Evolutionary conservation across 2,329 filamentous ascomycete genomes (phyloP), one percentile per base, ranked within the genome.

Genomic region (Pseudofabraea citricarpa): DNA sequence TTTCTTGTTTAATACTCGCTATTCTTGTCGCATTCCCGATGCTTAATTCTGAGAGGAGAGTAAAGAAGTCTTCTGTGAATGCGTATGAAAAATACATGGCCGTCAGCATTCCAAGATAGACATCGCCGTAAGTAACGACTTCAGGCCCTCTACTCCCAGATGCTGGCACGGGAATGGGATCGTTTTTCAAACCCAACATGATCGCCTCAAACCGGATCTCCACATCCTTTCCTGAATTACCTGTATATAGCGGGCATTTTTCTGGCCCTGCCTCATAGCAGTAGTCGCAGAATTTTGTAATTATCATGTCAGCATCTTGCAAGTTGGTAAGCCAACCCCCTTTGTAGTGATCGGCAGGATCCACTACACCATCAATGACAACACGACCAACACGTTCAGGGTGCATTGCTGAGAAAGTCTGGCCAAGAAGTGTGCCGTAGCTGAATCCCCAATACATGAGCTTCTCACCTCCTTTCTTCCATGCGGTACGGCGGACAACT

Each of bases 371-470:
- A 35, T 55, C 53, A 13, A 49, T 21, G 3, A 72, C 55, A 21
- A 72, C 48, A 10, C 69, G 62, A 0, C 62, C 65, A 6, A 73
- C 56, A 16, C 60, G 54, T 5, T 56, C 57, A 2, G 68, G 68
- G 43, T 64, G 67, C 60, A 69, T 62, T 2, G 64, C 64, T 15
- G 67, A 66, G 41, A 71, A 70, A 2, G 62, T 67, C 26, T 63
- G 63, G 2, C 67, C 67, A 6, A 70, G 55, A 6, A 65, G 50
- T 2, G 64, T 69, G 5, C 67, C 68, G 46, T 76, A 76, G 3
- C 69, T 73, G 31, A 73, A 65, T 0, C 73, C 71, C 59, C 70
- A 67, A 51, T 73, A 75, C 48, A 68, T 65, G 19, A 75, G 51
- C 47, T 57, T 57, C 43, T 52, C 55, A 45, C 44, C 46, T 47